These are phyloP conservation scores for Cutaneotrichosporon cutaneum DNA, from an alignment of 1,284 basidiomycete genomes.

Conservation along the genomic window DNA sequence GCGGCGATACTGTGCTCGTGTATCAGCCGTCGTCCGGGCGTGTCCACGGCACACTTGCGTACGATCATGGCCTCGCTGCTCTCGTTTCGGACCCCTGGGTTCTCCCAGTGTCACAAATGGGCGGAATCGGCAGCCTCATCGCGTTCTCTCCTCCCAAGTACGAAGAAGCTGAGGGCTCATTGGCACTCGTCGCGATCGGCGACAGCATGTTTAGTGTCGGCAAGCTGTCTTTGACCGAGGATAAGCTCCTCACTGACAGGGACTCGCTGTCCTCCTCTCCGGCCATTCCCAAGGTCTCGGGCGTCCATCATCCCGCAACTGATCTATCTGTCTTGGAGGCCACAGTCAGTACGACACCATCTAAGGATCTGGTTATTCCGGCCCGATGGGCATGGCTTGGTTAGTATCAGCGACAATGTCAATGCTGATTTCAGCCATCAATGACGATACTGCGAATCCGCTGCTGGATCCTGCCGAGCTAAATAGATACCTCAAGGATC, in stretches of 20 bases:
- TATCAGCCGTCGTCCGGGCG: slow-evolving; percentile 1
- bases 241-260: neutral
- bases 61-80: neutral
- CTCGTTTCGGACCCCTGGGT: neutral
- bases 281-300: no score
- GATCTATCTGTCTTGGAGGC: neutral
- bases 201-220: neutral
- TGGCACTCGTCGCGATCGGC: neutral
- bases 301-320: neutral
- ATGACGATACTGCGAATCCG: neutral
- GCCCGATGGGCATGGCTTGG: slow-evolving; percentile 40
- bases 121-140: neutral
- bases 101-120: neutral
- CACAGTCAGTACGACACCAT: neutral
- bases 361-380: slow-evolving; percentile 23
- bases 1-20: neutral
- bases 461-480: slow-evolving; percentile 20
- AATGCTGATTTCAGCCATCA: slow-evolving; percentile 2
- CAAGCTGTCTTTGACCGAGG: neutral
- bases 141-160: neutral
- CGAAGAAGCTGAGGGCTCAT: neutral
- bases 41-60: neutral
- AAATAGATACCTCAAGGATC: slow-evolving; percentile 31
- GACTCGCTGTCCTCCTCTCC: neutral
- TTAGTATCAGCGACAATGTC: slow-evolving; percentile 19